phyloP scores from a whole-genome alignment of 1,284 basidiomycete species.

The Cryptococcus depauperatus region DNA sequence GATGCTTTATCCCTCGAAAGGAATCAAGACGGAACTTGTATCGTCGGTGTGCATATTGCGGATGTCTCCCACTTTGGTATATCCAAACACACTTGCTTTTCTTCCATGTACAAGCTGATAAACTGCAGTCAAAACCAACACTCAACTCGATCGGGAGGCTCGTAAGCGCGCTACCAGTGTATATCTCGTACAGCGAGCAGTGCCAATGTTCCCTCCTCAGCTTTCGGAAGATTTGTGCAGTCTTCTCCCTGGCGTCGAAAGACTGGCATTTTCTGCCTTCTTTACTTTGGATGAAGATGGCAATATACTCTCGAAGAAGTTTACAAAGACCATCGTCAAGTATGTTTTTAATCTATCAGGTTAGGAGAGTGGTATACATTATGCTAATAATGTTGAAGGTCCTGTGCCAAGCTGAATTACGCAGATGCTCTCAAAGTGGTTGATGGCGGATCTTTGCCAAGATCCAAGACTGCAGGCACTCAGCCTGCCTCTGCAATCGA shows the following conservation, averaged over 20 bases:
- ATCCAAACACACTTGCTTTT: constrained; percentile 9
- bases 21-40: constrained; percentile 83
- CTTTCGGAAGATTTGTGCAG: constrained; percentile 89
- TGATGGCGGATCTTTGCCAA: constrained; percentile 59
- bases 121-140: constrained; percentile 74
- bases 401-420: constrained; percentile 79
- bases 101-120: neutral
- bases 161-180: constrained; percentile 94
- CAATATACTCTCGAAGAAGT: constrained; percentile 77
- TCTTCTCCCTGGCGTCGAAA: constrained; percentile 75
- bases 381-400: constrained; percentile 49
- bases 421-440: constrained; percentile 71
- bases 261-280: constrained; percentile 78
- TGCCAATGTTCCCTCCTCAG: constrained; percentile 90
- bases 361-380: neutral
- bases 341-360: constrained; percentile 39
- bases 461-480: constrained; percentile 52
- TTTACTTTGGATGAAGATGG: constrained; percentile 82
- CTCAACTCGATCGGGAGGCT: constrained; percentile 92
- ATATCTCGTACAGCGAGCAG: constrained; percentile 87
- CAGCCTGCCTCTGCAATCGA: constrained; percentile 57
- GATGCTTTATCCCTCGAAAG: constrained; percentile 82
- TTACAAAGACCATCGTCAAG: constrained; percentile 87
- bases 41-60: constrained; percentile 88
- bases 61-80: constrained; percentile 83